Percentiles rank a stretch among this genome's conserved stretches.
Evolutionary conservation across 2,329 filamentous ascomycete species (phyloP).

Genomic region (Ascochyta clinopodiicola): DNA sequence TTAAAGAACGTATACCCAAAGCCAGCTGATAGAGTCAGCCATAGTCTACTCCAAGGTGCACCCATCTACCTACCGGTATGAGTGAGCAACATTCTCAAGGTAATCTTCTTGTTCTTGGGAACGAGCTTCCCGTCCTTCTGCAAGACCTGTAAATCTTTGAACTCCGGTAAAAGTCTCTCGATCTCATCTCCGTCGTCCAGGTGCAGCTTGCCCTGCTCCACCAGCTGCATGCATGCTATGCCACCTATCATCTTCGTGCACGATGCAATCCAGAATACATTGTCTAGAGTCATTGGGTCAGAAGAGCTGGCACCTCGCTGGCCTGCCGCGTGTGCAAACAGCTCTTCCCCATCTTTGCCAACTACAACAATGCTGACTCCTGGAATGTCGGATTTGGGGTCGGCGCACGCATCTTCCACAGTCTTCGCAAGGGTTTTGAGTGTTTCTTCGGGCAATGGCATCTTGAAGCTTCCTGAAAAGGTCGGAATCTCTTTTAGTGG

Average conservation of each 20-base stretch:
- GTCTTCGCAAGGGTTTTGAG: constrained; percentile 20
- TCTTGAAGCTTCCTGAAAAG: background rate
- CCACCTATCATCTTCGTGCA: constrained; percentile 52
- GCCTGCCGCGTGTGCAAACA: constrained; percentile 52
- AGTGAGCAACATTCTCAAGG: constrained; percentile 56
- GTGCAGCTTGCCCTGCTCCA: constrained; percentile 39
- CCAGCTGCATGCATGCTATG: constrained; percentile 43
- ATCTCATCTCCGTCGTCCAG: constrained; percentile 38
- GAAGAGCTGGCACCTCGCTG: constrained; percentile 45
- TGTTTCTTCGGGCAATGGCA: constrained; percentile 20
- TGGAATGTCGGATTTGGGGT: constrained; percentile 40
- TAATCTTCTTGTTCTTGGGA: constrained; percentile 54
- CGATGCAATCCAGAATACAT: constrained; percentile 63
- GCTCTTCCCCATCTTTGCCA: constrained; percentile 50
- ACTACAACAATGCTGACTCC: constrained; percentile 53
- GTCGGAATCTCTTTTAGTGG: background rate
- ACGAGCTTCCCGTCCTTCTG: constrained; percentile 42
- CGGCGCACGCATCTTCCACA: constrained; percentile 27
- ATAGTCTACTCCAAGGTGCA: background rate
- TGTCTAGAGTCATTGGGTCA: constrained; percentile 64
- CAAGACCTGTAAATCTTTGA: constrained; percentile 49
- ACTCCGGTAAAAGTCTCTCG: constrained; percentile 35
- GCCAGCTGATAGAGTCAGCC: constrained; percentile 37
- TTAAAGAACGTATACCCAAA: constrained; percentile 60
- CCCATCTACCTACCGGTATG: constrained; percentile 47